Percentiles rank a stretch among this genome's conserved stretches.
Conservation (phyloP, 192 early-diverging fungal species). For the Backusella circina region DNA sequence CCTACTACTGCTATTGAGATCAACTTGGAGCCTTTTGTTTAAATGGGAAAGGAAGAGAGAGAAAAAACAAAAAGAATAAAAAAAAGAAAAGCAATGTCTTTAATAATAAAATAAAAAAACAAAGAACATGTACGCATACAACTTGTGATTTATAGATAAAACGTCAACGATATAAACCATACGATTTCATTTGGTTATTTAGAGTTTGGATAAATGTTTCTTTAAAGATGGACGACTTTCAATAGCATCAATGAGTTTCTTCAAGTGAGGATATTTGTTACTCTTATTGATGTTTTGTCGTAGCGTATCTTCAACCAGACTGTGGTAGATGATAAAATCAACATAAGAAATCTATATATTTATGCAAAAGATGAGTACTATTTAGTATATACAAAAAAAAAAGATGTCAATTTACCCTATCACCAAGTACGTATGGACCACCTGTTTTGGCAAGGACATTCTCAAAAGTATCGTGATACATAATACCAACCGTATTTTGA, state of each 20-base stretch:
- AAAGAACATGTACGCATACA: not conserved
- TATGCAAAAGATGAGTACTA: too few species aligned
- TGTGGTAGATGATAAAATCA: not conserved
- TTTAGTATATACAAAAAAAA: too few species aligned
- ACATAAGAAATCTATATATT: not conserved
- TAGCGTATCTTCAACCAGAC: not conserved
- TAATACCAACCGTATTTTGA: not conserved
- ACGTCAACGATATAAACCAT: not conserved
- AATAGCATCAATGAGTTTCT: not conserved
- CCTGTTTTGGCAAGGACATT: not conserved
- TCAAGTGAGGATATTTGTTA: not conserved
- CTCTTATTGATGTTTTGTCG: not conserved
- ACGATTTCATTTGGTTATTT: not conserved
- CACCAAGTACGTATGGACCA: not conserved
- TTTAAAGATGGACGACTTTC: not conserved
- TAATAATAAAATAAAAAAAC: not conserved
- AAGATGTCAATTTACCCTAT: not conserved
- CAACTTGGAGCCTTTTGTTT: conserved; percentile 94
- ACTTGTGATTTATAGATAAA: not conserved
- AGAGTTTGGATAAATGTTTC: not conserved
- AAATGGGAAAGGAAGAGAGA: conserved; percentile 11
- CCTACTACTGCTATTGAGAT: conserved; percentile 91
- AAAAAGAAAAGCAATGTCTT: not conserved
- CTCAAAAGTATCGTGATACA: not conserved
- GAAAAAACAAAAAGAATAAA: not conserved